Base-by-base conservation (phyloP, 164 flowering plant genomes). In the Piper longum region DNA sequence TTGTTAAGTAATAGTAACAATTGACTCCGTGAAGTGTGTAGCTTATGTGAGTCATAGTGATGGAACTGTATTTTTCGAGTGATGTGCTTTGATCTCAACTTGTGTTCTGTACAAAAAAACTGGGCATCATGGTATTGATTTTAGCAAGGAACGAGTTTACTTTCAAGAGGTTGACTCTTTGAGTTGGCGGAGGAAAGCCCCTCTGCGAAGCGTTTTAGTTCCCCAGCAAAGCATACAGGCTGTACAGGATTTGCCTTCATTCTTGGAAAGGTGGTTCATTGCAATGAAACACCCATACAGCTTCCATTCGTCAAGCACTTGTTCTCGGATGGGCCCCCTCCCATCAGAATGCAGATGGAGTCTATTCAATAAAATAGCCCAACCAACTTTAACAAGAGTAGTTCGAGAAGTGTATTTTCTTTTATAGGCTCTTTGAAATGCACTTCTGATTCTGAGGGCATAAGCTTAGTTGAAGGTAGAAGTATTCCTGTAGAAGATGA, bases 141-240 rank as follows among this genome's bases (percentile, higher is more conserved):
- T 69, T 68, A 92, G 82, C 12, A 83, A 81, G 71, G 97, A 91
- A 69, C 64, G 71, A 41, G 85, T 81, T 57, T 91, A 91, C 71
- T 95, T 95, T 73, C 64, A 91, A 69, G 97, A 91, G 73, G 88
- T 91, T 64, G 97, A 91, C 77, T 77, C 91, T 26, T 82, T 73
- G 90, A 88, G 71, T 76, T 95, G 76, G 48, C 82, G 66, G 96
- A 89, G 75, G 99, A 91, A 71, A 90, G 97, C 64, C 97, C 99
- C 48, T 95, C 99, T 6, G 97, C 99, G 14, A 88, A 88, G 70
- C 78, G 73, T 65, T 72, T 58, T 60, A 66, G 75, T 65, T 36
- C 58, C 54, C 59, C 74, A 81, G 73, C 74, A 80, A 74, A 65
- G 7, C 64, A 78, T 77, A 64, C 57, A 62, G 36, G 70, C 63